These are phyloP conservation scores for Botrytis fabae DNA, from an alignment of 2,329 filamentous ascomycete genomes.

Conservation along the genomic window DNA sequence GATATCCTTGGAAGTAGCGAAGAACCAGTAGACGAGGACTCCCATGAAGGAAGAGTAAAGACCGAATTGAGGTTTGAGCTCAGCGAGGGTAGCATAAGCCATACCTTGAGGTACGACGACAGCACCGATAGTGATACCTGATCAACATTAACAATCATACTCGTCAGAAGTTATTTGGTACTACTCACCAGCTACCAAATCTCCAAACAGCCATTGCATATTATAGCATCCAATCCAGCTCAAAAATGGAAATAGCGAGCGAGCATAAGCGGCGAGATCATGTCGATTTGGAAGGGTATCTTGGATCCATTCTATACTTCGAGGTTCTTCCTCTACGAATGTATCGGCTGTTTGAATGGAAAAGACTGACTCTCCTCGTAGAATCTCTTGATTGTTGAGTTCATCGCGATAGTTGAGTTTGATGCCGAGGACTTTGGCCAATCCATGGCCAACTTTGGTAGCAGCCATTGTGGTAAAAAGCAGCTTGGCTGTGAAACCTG, in stretches of 20 bases:
- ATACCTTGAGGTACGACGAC: slow-evolving; percentile 94
- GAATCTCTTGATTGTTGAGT: slow-evolving; percentile 53
- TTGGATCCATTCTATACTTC: slow-evolving; percentile 68
- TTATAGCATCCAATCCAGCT: slow-evolving; percentile 93
- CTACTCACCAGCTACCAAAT: slow-evolving; percentile 77
- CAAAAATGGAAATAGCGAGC: slow-evolving; percentile 80
- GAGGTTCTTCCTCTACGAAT: slow-evolving; percentile 83
- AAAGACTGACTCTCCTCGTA: slow-evolving; percentile 78
- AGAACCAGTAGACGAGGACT: slow-evolving; percentile 93
- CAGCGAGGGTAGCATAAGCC: slow-evolving; percentile 86
- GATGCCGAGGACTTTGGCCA: slow-evolving; percentile 82
- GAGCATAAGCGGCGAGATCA: slow-evolving; percentile 60
- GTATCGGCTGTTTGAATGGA: slow-evolving; percentile 71
- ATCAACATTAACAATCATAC: slow-evolving; percentile 1
- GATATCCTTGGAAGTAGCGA: slow-evolving; percentile 97
- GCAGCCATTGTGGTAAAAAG: slow-evolving; percentile 31
- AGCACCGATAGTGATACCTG: slow-evolving; percentile 68
- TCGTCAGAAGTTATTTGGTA: background rate
- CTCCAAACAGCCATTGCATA: slow-evolving; percentile 80
- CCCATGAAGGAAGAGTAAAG: slow-evolving; percentile 97
- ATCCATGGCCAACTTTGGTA: slow-evolving; percentile 64
- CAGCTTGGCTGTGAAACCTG: slow-evolving; percentile 12
- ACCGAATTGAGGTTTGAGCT: slow-evolving; percentile 78
- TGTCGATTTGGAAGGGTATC: slow-evolving; percentile 60
- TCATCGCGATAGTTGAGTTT: slow-evolving; percentile 70